These are phyloP conservation scores for Favolaschia claudopus DNA, from an alignment of 768 basidiomycete genomes.

Conservation along the genomic window DNA sequence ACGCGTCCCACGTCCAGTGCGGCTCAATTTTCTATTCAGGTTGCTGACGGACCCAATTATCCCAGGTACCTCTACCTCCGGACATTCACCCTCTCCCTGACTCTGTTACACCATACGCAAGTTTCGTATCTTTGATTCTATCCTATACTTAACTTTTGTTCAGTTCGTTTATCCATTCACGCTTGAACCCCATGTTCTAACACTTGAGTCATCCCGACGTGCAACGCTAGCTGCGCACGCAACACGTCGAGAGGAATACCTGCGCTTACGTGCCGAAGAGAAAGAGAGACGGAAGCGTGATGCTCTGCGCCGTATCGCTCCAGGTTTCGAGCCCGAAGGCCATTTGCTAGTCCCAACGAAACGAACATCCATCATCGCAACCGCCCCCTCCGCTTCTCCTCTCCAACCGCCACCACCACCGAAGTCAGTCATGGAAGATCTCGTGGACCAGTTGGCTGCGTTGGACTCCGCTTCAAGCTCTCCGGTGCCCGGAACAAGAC, in stretches of 20 bases:
- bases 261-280: conserved; percentile 78
- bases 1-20: conserved; percentile 82
- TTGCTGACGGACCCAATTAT: neutral
- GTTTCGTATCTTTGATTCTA: conserved; percentile 13
- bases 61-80: conserved; percentile 82
- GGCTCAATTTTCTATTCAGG: conserved; percentile 20
- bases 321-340: conserved; percentile 79
- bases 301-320: conserved; percentile 78
- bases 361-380: conserved; percentile 31
- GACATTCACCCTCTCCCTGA: conserved; percentile 96
- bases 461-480: conserved; percentile 52
- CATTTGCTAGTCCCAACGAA: conserved; percentile 65
- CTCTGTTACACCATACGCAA: conserved; percentile 86
- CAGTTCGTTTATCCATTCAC: conserved; percentile 98
- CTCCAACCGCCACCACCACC: conserved; percentile 32
- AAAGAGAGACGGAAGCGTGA: conserved; percentile 72
- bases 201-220: conserved; percentile 76
- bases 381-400: conserved; percentile 18
- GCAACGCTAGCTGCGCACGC: conserved; percentile 70
- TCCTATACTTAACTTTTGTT: neutral
- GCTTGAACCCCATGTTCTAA: conserved; percentile 85
- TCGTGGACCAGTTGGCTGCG: conserved; percentile 82
- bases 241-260: conserved; percentile 73
- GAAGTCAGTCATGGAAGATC: conserved; percentile 78
- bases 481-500: neutral